These are phyloP conservation scores for Kwoniella sp. DNA, from an alignment of 768 basidiomycete genomes.

Conservation along the genomic window DNA sequence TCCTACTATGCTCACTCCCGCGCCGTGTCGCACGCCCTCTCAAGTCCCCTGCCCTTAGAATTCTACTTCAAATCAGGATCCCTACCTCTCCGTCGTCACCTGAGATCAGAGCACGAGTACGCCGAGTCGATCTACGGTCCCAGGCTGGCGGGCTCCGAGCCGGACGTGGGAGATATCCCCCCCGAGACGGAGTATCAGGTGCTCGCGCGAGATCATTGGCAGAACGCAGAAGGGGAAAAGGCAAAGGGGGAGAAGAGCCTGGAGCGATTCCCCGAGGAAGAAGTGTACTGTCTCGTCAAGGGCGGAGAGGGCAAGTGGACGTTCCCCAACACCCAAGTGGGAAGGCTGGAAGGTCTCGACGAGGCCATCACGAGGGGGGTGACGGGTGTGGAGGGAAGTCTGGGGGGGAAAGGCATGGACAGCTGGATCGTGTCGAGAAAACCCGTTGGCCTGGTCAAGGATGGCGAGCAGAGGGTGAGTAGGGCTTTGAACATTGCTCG, in stretches of 20 bases:
- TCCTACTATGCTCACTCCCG: constrained; percentile 80
- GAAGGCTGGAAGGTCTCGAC: constrained; percentile 67
- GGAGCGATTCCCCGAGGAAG: constrained; percentile 76
- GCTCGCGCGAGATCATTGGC: constrained; percentile 27
- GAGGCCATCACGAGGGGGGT: constrained; percentile 75
- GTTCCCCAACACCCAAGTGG: constrained; percentile 68
- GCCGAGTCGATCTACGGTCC: constrained; percentile 72
- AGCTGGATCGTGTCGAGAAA: constrained; percentile 88
- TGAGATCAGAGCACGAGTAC: constrained; percentile 65
- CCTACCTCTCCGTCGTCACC: constrained; percentile 73
- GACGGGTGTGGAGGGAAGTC: constrained; percentile 53
- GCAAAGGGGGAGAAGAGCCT: constrained; percentile 59
- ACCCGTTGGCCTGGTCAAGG: constrained; percentile 71
- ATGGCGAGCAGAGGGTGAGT: constrained; percentile 34
- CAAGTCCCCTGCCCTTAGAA: constrained; percentile 79
- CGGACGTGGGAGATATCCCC: constrained; percentile 48
- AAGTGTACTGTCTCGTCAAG: constrained; percentile 79
- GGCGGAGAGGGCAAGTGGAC: constrained; percentile 62
- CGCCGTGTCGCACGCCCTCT: constrained; percentile 75
- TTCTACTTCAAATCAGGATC: constrained; percentile 95
- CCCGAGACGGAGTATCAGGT: constrained; percentile 37
- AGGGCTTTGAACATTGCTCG: not conserved
- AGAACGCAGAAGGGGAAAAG: constrained; percentile 46
- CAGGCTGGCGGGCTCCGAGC: constrained; percentile 54
- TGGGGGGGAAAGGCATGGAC: constrained; percentile 78